Evolutionary conservation across 108 stramenopile genomes (phyloP), one percentile per base, ranked within the genome.

Genomic region (Fragilariopsis cylindrus): DNA sequence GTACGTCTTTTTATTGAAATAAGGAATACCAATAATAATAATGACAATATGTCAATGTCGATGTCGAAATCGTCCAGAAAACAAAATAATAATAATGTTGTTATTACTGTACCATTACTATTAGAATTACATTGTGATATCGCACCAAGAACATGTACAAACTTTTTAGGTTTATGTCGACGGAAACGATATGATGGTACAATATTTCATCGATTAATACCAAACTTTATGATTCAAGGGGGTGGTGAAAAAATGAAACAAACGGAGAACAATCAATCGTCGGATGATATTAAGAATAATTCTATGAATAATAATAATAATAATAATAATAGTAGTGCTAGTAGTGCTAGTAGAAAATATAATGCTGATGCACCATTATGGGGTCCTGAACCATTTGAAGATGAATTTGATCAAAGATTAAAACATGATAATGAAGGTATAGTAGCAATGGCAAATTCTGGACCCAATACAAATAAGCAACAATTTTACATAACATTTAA

Each of bases 401-500:
- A 99, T 80, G 99, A 99, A 75, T 98, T 99, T 77, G 96, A 98
- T 64, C 90, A 90, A 54, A 79, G 94, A 52, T 71, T 96, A 63
- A 89, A 71, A 57, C 95, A 96, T 70, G 90, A 81, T 16, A 54
- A 19, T 54, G 30, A 6, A 44, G 98, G 97, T 6, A 81, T 98
- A 60, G 49, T 99, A 41, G 82, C 82, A 60, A 98, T 98, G 97
- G 98, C 98, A 11, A 99, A 99, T 79, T 79, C 91, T 0, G 99
- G 99, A 0, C 91, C 91, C 1, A 73, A 91, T 42, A 98, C 96
- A 11, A 98, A 97, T 73, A 65, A 77, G 60, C 74, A 85, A 57
- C 99, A 99, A 85, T 99, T 99, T 76, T 99, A 97, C 83, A 83
- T 99, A 40, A 99, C 98, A 3, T 96, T 93, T 75, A 84, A 84